Conservation (phyloP, 352 stramenopile species). For the Pythium angustatum region DNA sequence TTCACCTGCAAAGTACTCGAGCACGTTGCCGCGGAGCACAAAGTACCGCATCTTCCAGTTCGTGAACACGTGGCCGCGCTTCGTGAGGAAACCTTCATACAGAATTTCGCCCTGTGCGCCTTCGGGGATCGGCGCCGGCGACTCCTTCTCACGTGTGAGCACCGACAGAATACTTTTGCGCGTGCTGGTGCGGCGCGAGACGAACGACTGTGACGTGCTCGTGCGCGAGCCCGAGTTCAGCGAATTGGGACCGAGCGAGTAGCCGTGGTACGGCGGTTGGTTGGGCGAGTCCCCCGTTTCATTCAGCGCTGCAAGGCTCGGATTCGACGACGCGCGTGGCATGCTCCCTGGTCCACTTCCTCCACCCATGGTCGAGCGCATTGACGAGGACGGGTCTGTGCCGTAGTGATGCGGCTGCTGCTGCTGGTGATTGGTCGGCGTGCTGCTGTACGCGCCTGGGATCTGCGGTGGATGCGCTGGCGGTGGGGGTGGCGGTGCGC, state of each 20-base stretch:
- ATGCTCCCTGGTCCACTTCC: slow-evolving; percentile 31
- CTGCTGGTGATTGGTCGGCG: slow-evolving; percentile 5
- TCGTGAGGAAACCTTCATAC: slow-evolving; percentile 85
- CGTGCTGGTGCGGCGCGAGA: slow-evolving; percentile 57
- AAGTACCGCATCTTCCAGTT: slow-evolving; percentile 93
- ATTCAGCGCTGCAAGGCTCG: slow-evolving; percentile 52
- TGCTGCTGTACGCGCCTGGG: slow-evolving; percentile 6
- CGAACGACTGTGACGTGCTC: slow-evolving; percentile 30
- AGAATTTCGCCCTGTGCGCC: slow-evolving; percentile 49
- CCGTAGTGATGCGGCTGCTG: slow-evolving; percentile 9
- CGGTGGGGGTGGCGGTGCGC: slow-evolving; percentile 61
- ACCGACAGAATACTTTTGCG: slow-evolving; percentile 78
- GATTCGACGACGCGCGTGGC: slow-evolving; percentile 65
- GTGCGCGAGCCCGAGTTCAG: slow-evolving; percentile 19
- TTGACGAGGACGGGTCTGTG: slow-evolving; percentile 3
- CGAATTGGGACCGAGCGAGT: slow-evolving; percentile 69
- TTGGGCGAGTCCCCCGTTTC: slow-evolving; percentile 36
- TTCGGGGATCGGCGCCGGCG: slow-evolving; percentile 60
- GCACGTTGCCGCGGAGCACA: slow-evolving; percentile 74
- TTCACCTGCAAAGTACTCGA: slow-evolving; percentile 85
- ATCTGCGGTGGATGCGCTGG: slow-evolving; percentile 52
- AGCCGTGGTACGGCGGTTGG: slow-evolving; percentile 45
- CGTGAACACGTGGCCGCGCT: slow-evolving; percentile 87
- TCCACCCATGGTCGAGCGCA: slow-evolving; percentile 13
- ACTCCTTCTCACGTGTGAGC: slow-evolving; percentile 75